Base-by-base conservation (phyloP, 2,329 filamentous ascomycete genomes). In the Hirsutella thompsonii region DNA sequence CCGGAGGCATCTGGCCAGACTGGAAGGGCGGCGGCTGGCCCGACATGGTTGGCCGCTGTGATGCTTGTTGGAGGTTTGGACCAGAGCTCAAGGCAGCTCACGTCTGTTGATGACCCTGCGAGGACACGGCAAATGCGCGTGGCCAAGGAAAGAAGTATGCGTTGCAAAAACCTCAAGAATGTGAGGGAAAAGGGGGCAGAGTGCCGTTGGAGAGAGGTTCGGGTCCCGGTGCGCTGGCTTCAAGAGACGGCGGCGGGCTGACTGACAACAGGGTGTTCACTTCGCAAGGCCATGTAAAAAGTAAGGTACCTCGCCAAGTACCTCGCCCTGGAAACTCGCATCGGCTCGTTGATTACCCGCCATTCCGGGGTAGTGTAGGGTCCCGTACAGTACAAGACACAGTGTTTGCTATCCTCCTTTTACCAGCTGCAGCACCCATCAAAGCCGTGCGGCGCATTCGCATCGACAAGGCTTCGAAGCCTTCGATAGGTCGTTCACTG, bases 221-320 rank as follows among this genome's bases (percentile, higher is more conserved):
- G 13, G 9, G 30, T n/a, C 2, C 13, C 3, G 23, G 32, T 16
- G 32, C 32, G 32, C 32, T 33, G 14, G 14, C 11, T 5, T 32
- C n/a, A n/a, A n/a, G 16, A 16, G 28, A 19, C 16, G 35, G 37
- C 14, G 32, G 16, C 32, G 8, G 30, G 13, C 23, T 6, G 23
- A 47, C 51, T 51, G 47, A 58, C 51, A 56, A 58, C 58, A 56
- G 48, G 53, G 59, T 62, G 59, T 62, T 57, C 56, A 60, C 55
- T 61, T 62, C 43, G n/a, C 37, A 47, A 32, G 42, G 29, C 23
- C 23, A 26, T 26, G 23, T 26, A 26, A 26, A 26, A 11, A 34
- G 30, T 23, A 39, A 47, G 39, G 14, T 26, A 35, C 2, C 28
- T 20, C 14, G 20, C 36, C 36, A 20, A 3, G 11, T 35, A 40